Evolutionary conservation across 2,329 filamentous ascomycete genomes (phyloP), one percentile per base, ranked within the genome.

Genomic region (Fusarium begoniae): DNA sequence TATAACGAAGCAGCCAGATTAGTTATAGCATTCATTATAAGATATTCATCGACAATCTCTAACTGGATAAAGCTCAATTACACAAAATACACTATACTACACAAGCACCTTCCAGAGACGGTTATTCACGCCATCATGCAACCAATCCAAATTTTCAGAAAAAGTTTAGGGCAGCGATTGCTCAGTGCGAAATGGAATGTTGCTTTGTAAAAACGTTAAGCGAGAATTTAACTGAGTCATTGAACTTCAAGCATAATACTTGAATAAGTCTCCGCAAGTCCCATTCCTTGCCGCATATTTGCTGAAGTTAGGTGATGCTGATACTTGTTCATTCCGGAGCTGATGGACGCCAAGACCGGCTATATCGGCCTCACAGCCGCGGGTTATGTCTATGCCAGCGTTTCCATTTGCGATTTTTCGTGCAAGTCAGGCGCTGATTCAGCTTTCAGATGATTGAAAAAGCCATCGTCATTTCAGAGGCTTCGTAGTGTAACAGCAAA

Each of bases 11-110:
- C 32, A 32, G 11, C 4, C 10, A 22, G 2, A 12, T 22, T 3
- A 13, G 6, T 22, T 5, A 4, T 3, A 13, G 6, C 17, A 3
- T 4, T 40, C 6, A 40, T 12, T 22, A 11, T 12, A 4, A 7
- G 6, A 0, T 10, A 3, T 18, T 12, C 6, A 48, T 6, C 4
- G 3, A 3, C 20, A 6, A 28, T 11, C 6, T 5, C 20, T 12
- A 35, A 30, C 5, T 10, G 18, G 6, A 12, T 0, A 8, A 59
- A 17, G 11, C 32, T 15, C 4, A 7, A 30, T 30, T 20, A 17
- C 26, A 22, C 13, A 32, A 32, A 32, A 32, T 32, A 13, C 32
- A 32, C 32, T 13, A 5, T 32, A 32, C 5, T 32, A 32, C 32
- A 32, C 11, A 32, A 12, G 32, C 32, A 32, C 3, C 13, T 8